Evolutionary conservation across 176 grass and related monocot species (phyloP).

Genomic region (Juncus effusus): DNA sequence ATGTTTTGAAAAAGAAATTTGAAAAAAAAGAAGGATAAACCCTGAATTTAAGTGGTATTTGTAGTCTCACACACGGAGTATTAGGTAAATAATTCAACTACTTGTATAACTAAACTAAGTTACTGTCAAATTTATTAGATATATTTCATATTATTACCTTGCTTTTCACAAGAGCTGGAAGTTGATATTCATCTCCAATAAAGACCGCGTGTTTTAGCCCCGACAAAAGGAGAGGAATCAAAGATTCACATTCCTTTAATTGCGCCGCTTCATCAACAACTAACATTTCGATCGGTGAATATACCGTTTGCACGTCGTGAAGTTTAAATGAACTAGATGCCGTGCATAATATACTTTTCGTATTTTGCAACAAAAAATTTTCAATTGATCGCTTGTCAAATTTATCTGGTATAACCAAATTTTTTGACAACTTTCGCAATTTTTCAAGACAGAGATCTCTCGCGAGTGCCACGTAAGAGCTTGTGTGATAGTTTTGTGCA

Average conservation of each 20-base stretch:
- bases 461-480: conserved; percentile 15
- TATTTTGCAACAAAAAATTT: conserved; percentile 35
- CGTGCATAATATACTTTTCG: conserved; percentile 53
- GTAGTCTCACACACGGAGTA: background rate
- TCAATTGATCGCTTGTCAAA: conserved; percentile 16
- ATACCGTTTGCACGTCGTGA: background rate
- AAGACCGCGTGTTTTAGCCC: conserved; percentile 43
- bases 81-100: background rate
- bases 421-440: background rate
- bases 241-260: conserved; percentile 69
- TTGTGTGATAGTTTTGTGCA: background rate
- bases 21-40: background rate
- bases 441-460: conserved; percentile 17
- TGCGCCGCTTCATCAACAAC: conserved; percentile 78
- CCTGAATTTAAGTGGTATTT: background rate
- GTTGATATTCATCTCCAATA: conserved; percentile 62
- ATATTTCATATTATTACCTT: conserved; percentile 27
- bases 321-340: conserved; percentile 44
- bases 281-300: conserved; percentile 39
- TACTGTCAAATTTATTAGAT: background rate
- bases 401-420: conserved; percentile 27
- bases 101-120: no score
- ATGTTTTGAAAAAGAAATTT: background rate
- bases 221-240: conserved; percentile 51
- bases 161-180: conserved; percentile 67